phyloP scores from a whole-genome alignment of 805 yeast genomes.

The Yarrowia yakushimensis region DNA sequence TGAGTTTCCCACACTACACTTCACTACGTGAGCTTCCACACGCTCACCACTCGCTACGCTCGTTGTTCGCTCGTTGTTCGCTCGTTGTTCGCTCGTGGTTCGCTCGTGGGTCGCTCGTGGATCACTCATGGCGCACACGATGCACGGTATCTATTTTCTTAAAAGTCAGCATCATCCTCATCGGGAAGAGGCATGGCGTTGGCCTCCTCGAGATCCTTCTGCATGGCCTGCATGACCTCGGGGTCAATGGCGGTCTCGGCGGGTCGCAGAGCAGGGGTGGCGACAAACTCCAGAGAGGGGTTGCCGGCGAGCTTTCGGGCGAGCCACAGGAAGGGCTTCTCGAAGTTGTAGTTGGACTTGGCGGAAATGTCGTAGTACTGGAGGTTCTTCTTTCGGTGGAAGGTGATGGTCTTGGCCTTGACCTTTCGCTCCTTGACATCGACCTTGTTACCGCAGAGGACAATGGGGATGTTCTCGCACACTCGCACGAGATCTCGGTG shows the following conservation, averaged over 20 bases:
- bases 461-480: slow-evolving; percentile 99
- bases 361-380: slow-evolving; percentile 99
- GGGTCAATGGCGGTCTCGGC: slow-evolving; percentile 98
- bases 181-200: slow-evolving; percentile 99
- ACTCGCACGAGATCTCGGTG: slow-evolving; percentile 99
- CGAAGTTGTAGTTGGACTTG: slow-evolving; percentile 98
- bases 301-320: slow-evolving; percentile 99
- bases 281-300: slow-evolving; percentile 97
- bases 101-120: background rate
- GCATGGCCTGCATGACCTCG: slow-evolving; percentile 95
- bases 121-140: background rate
- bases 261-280: slow-evolving; percentile 98
- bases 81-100: background rate
- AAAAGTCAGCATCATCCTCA: slow-evolving; percentile 99
- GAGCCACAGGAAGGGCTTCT: slow-evolving; percentile 99
- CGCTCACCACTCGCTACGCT: background rate
- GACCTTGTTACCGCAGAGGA: slow-evolving; percentile 98
- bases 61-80: background rate
- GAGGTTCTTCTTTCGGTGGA: slow-evolving; percentile 99
- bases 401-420: slow-evolving; percentile 98
- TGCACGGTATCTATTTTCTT: slow-evolving; percentile 37
- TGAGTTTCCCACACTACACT: too few relatives aligned
- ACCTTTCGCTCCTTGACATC: slow-evolving; percentile 99
- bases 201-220: slow-evolving; percentile 99
- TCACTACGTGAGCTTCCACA: too few relatives aligned